A percentile compares a stretch with the other conserved stretches of the same genome.
phyloP scores from a whole-genome alignment of 768 basidiomycete species.

The Suillus plorans region DNA sequence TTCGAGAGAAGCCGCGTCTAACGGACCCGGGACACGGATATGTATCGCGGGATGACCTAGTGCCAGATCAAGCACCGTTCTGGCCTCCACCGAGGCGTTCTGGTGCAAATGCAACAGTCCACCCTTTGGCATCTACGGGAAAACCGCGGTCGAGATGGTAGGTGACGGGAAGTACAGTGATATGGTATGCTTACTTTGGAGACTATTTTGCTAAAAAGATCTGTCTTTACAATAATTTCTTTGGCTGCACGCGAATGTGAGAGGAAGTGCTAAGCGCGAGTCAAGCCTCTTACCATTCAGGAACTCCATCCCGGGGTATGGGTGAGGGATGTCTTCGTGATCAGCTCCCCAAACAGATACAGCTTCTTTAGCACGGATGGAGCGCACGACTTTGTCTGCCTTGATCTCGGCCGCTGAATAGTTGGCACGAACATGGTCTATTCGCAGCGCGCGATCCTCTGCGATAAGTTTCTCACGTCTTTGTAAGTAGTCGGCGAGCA shows the following conservation, averaged over 20 bases:
- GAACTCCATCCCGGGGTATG: slow-evolving; percentile 78
- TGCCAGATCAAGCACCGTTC: slow-evolving; percentile 36
- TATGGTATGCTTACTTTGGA: slow-evolving; percentile 27
- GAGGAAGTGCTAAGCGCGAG: neutral
- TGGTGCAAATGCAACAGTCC: slow-evolving; percentile 45
- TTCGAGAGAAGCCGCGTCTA: slow-evolving; percentile 26
- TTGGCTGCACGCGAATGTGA: slow-evolving; percentile 22
- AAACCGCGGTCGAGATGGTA: neutral
- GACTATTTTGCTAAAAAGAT: slow-evolving; percentile 37
- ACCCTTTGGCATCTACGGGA: slow-evolving; percentile 46
- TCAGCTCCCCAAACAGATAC: slow-evolving; percentile 55
- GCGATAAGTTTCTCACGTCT: slow-evolving; percentile 29
- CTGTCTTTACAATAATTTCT: slow-evolving; percentile 36
- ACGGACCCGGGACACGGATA: slow-evolving; percentile 26
- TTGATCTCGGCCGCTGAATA: slow-evolving; percentile 41
- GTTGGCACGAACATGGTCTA: slow-evolving; percentile 36
- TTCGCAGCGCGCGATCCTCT: slow-evolving; percentile 50
- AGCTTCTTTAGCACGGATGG: slow-evolving; percentile 53
- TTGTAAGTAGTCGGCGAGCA: slow-evolving; percentile 13
- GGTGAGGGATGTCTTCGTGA: slow-evolving; percentile 51
- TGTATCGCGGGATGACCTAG: slow-evolving; percentile 39
- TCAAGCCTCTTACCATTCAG: slow-evolving; percentile 48
- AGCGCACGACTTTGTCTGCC: slow-evolving; percentile 57
- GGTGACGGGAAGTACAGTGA: neutral
- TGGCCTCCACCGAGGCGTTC: slow-evolving; percentile 39